A percentile compares a stretch with the other conserved stretches of the same genome.
phyloP scores from a whole-genome alignment of 495 filamentous ascomycete genomes.

The Hyaloscypha variabilis region DNA sequence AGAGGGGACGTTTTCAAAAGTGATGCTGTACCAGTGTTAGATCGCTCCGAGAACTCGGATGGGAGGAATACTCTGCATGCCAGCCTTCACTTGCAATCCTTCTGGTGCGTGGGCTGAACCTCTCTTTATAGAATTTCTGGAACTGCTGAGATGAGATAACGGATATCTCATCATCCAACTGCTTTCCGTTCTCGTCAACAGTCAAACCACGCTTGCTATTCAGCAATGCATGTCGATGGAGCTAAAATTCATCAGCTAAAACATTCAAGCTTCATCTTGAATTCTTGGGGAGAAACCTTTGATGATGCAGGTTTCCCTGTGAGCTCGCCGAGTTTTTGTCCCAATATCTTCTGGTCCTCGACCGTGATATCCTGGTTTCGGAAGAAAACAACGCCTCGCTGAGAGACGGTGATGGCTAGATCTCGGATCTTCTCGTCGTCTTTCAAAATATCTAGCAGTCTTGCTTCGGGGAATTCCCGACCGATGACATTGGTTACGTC shows the following conservation, averaged over 20 bases:
- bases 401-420: constrained; percentile 56
- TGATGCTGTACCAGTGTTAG: too few relatives aligned
- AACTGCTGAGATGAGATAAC: neutral
- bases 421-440: too few relatives aligned
- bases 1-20: neutral
- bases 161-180: neutral
- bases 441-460: neutral
- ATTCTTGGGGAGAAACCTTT: too few relatives aligned
- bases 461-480: neutral
- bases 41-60: too few relatives aligned
- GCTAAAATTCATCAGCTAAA: too few relatives aligned
- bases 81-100: neutral
- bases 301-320: constrained; percentile 68
- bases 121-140: neutral
- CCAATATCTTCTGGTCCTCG: constrained; percentile 70
- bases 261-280: too few relatives aligned
- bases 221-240: too few relatives aligned
- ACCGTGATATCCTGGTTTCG: constrained; percentile 65
- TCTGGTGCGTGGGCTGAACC: neutral
- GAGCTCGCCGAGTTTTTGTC: constrained; percentile 63
- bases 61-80: neutral
- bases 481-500: neutral
- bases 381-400: constrained; percentile 80
- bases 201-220: too few relatives aligned
- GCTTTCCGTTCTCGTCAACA: too few relatives aligned